These are phyloP conservation scores for Plasmopara viticola DNA, from an alignment of 352 stramenopile genomes.

Conservation along the genomic window DNA sequence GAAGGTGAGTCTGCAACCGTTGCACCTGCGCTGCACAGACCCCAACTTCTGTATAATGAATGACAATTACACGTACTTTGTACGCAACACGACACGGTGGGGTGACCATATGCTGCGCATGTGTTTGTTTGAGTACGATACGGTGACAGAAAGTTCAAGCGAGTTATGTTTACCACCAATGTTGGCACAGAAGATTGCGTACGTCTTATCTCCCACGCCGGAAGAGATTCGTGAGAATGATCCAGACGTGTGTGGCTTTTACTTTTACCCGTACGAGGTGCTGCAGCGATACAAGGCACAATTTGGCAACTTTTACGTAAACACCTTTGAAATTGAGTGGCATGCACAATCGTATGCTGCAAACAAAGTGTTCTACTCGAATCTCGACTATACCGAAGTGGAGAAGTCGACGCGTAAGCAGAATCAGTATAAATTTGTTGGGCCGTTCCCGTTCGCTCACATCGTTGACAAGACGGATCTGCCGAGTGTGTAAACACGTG, in stretches of 20 bases:
- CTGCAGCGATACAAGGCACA: conserved; percentile 44
- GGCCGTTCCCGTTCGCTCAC: conserved; percentile 60
- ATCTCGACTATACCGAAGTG: conserved; percentile 57
- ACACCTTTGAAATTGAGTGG: conserved; percentile 68
- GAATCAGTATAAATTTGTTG: conserved; percentile 57
- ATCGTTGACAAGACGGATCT: conserved; percentile 42
- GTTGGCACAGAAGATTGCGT: conserved; percentile 48
- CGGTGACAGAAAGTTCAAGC: conserved; percentile 29
- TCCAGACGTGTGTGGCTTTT: conserved; percentile 62
- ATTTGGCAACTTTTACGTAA: conserved; percentile 66
- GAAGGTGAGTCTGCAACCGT: conserved; percentile 50
- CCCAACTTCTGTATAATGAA: conserved; percentile 28
- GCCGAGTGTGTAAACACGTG: conserved; percentile 4
- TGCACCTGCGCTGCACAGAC: conserved; percentile 56
- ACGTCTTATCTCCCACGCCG: conserved; percentile 44
- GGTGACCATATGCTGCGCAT: conserved; percentile 62
- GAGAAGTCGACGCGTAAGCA: conserved; percentile 56
- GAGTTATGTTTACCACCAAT: conserved; percentile 62
- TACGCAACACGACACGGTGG: conserved; percentile 50
- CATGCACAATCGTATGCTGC: conserved; percentile 55
- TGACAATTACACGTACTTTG: conserved; percentile 49
- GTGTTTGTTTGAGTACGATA: conserved; percentile 70
- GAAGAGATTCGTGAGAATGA: conserved; percentile 52
- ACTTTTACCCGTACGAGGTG: conserved; percentile 72
- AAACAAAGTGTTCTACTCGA: conserved; percentile 41